These are phyloP conservation scores for Picea sitchensis DNA, from an alignment of 75 land plant species.

Conservation along the genomic window DNA sequence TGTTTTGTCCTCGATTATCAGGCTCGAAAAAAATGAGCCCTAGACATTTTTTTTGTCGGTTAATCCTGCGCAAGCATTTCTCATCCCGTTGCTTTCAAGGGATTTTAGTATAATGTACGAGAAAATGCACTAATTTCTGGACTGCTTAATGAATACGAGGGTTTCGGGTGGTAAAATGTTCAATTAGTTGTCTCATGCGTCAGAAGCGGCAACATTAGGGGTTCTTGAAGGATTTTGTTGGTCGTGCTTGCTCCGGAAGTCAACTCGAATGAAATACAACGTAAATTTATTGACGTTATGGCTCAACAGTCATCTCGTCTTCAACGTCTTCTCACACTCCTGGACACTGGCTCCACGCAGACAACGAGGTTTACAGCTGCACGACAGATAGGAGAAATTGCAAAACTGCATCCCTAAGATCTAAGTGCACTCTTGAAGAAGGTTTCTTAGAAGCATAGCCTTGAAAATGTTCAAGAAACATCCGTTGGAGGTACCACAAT, in stretches of 20 bases:
- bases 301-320: conserved; percentile 89
- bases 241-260: background rate
- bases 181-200: background rate
- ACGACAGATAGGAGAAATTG: conserved; percentile 93
- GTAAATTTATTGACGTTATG: conserved; percentile 27
- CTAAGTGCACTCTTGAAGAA: conserved; percentile 66
- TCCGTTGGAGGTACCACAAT: background rate
- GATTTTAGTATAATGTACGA: background rate
- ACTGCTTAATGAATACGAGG: background rate
- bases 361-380: conserved; percentile 86
- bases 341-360: conserved; percentile 93
- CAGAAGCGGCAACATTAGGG: background rate
- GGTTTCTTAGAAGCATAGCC: conserved; percentile 19
- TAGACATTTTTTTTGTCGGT: too few species aligned
- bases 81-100: too few species aligned
- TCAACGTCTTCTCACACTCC: conserved; percentile 70
- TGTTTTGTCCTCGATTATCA: too few species aligned
- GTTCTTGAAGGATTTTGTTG: background rate
- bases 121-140: background rate
- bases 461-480: background rate
- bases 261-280: conserved; percentile 13
- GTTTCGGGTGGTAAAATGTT: background rate
- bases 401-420: conserved; percentile 86
- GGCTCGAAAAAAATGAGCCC: too few species aligned
- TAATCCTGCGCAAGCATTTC: too few species aligned